A percentile compares a stretch with the other conserved stretches of the same genome.
Evolutionary conservation across 2,329 filamentous ascomycete species (phyloP).

Genomic region (Aspergillus nomiae): DNA sequence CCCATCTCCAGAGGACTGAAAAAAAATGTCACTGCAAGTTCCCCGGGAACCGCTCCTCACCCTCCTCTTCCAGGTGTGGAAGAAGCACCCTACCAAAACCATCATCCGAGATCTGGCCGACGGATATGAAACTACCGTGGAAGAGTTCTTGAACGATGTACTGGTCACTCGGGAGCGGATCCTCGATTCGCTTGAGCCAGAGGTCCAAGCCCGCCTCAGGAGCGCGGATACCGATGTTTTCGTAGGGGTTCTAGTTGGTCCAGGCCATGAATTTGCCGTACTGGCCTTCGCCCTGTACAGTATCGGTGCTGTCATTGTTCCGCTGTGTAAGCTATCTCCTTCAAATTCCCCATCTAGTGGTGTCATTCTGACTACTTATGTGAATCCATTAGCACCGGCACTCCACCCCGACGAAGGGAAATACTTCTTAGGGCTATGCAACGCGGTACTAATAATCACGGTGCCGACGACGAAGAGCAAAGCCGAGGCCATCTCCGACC

Average conservation of each 20-base stretch:
- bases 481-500: neutral
- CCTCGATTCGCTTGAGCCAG: neutral
- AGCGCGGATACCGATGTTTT: neutral
- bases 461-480: neutral
- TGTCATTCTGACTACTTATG: too few relatives aligned
- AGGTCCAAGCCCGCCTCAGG: neutral
- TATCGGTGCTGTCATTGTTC: neutral
- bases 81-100: neutral
- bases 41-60: neutral
- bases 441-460: neutral
- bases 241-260: neutral
- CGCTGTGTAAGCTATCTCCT: neutral
- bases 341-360: too few relatives aligned
- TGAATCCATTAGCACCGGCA: neutral
- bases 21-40: conserved; percentile 1
- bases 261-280: neutral
- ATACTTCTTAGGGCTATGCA: neutral
- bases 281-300: neutral
- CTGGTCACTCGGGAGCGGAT: neutral
- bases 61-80: neutral
- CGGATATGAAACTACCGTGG: neutral
- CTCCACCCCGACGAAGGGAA: neutral
- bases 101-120: neutral
- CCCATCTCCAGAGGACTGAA: neutral
- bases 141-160: neutral